These are phyloP conservation scores for Picea sitchensis DNA, from an alignment of 75 land plant species.

Conservation along the genomic window DNA sequence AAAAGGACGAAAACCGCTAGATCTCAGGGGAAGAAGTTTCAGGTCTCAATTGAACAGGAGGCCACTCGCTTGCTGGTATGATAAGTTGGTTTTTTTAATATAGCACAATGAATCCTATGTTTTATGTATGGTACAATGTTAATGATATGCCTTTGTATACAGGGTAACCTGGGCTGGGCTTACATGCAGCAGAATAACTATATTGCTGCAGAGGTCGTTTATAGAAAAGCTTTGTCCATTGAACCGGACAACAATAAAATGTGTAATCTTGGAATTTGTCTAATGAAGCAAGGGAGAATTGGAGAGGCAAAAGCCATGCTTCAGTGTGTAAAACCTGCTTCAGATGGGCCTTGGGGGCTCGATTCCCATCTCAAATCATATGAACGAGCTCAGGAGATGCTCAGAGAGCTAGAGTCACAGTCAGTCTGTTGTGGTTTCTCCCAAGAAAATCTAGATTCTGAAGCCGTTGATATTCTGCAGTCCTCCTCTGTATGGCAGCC, in stretches of 20 bases:
- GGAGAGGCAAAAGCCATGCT: slow-evolving; percentile 79
- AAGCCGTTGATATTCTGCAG: slow-evolving; percentile 40
- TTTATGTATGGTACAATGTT: not conserved
- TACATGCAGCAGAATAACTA: slow-evolving; percentile 93
- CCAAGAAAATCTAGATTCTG: slow-evolving; percentile 26
- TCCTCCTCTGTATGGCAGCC: slow-evolving; percentile 72
- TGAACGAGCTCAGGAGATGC: slow-evolving; percentile 96
- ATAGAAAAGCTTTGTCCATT: slow-evolving; percentile 76
- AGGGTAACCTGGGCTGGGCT: slow-evolving; percentile 99
- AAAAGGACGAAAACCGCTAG: slow-evolving; percentile 96
- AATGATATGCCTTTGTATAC: slow-evolving; percentile 2
- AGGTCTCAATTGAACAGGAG: slow-evolving; percentile 98
- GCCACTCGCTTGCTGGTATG: slow-evolving; percentile 88
- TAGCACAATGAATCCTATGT: not conserved
- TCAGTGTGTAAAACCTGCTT: slow-evolving; percentile 62
- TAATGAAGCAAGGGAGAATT: slow-evolving; percentile 99
- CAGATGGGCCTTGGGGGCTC: slow-evolving; percentile 70
- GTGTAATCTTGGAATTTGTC: slow-evolving; percentile 94
- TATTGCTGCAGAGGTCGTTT: slow-evolving; percentile 91
- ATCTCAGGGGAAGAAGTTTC: slow-evolving; percentile 98
- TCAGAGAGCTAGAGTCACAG: slow-evolving; percentile 60
- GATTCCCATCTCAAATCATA: slow-evolving; percentile 97
- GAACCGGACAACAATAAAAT: slow-evolving; percentile 97
- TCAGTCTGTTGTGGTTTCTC: slow-evolving; percentile 13
- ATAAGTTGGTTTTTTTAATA: not conserved